Evolutionary conservation across 2,329 filamentous ascomycete genomes (phyloP), one percentile per base, ranked within the genome.

Genomic region (Teratosphaeria gauchensis): DNA sequence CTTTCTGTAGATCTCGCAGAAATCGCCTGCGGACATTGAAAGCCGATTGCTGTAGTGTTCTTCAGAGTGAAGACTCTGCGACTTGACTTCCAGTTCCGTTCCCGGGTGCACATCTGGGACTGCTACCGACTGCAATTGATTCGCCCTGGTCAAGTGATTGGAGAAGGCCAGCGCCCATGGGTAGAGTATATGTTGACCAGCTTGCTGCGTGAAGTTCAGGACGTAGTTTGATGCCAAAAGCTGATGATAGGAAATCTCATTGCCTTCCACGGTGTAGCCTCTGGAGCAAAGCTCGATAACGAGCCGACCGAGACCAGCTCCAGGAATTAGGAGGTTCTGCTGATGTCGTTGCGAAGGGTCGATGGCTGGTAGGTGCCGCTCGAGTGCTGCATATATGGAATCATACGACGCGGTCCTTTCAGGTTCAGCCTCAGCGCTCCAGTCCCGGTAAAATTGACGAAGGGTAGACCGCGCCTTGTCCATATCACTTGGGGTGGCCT

Each of bases 211-310:
- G 66, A 79, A 80, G 72, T 92, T 92, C 54, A 92, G 82, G 16
- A 92, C 82, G 69, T 89, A 84, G 62, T 82, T 83, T 59, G 89
- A 95, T 1, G 90, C 90, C 59, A 97, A 80, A n/a, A 99, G 82
- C 72, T 96, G 90, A 72, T 99, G 94, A 70, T 95, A 97, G 2
- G 92, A 96, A 62, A 97, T 95, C 74, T 99, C 78, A 70, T 96
- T 97, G 31, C 92, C 92, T 72, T 96, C 91, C 0, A 85, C 83
- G 11, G 82, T 76, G 72, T 85, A 95, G 11, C 94, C 92, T 1
- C 77, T 78, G 31, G 77, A 77, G 70, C 87, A 90, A 14, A 97
- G 78, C 52, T 99, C 94, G 68, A 95, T 95, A 0, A 97, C 89
- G 1, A 97, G 78, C 14, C 94, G 83, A 2, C 90, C 94, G 1